These are phyloP conservation scores for Herpetospermum pedunculosum DNA, from an alignment of 306 rosid species.

Conservation along the genomic window DNA sequence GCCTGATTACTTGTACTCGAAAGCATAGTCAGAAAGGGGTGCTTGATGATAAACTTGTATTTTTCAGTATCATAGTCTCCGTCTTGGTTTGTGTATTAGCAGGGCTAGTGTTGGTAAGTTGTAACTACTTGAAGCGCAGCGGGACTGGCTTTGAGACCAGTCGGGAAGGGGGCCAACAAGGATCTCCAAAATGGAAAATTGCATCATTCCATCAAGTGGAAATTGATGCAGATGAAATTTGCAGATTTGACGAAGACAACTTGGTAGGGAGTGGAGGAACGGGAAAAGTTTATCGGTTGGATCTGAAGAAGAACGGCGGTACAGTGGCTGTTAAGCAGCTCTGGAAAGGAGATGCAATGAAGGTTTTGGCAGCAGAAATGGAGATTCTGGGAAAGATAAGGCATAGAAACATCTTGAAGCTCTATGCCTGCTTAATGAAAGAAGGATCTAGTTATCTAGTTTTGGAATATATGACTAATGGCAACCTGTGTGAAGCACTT, in stretches of 20 bases:
- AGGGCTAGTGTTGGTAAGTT: slow-evolving; percentile 34
- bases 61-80: slow-evolving; percentile 37
- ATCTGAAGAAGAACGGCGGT: slow-evolving; percentile 34
- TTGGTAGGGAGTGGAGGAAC: slow-evolving; percentile 85
- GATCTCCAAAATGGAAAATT: slow-evolving; percentile 52
- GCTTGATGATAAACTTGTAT: slow-evolving; percentile 27
- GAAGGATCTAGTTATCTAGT: slow-evolving; percentile 66
- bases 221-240: slow-evolving; percentile 60
- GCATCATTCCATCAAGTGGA: slow-evolving; percentile 68
- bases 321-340: slow-evolving; percentile 77
- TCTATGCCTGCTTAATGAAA: slow-evolving; percentile 67
- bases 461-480: slow-evolving; percentile 83
- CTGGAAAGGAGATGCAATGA: slow-evolving; percentile 49
- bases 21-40: slow-evolving; percentile 19
- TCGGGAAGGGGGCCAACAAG: slow-evolving; percentile 26
- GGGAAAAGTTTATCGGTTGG: slow-evolving; percentile 78
- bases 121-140: slow-evolving; percentile 33
- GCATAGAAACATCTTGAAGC: slow-evolving; percentile 80
- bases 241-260: slow-evolving; percentile 54
- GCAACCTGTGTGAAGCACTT: slow-evolving; percentile 72
- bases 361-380: slow-evolving; percentile 75
- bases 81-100: slow-evolving; percentile 32
- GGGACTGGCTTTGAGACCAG: slow-evolving; percentile 15
- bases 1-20: slow-evolving; percentile 32
- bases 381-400: slow-evolving; percentile 78